Conservation (phyloP, 345 rosid species). For the Citrus trifoliata region DNA sequence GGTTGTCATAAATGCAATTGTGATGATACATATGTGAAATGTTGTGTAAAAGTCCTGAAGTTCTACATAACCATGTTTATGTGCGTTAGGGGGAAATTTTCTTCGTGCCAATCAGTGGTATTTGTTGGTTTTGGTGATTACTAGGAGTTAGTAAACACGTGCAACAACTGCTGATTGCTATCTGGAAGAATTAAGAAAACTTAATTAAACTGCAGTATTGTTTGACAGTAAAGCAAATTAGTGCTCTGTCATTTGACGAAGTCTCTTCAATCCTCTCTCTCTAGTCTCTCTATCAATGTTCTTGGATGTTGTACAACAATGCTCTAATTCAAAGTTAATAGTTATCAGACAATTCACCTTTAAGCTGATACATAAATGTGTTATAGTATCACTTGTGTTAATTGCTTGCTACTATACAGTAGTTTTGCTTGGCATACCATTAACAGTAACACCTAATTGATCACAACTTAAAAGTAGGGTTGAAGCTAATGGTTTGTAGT, state of each 20-base stretch:
- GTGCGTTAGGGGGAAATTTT: background rate
- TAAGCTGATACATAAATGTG: background rate
- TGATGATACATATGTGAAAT: background rate
- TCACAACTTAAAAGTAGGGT: background rate
- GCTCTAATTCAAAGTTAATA: background rate
- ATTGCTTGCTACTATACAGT: background rate
- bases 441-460: background rate
- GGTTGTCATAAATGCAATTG: background rate
- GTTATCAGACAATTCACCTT: background rate
- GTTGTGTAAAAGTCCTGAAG: background rate
- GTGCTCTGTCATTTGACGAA: background rate
- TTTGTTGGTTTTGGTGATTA: background rate
- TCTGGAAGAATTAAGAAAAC: background rate
- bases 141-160: background rate
- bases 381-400: background rate
- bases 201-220: background rate
- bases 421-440: background rate
- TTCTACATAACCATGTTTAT: background rate
- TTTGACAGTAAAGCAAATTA: background rate
- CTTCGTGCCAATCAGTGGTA: background rate
- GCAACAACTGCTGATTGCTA: background rate
- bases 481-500: background rate
- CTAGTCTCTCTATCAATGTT: background rate
- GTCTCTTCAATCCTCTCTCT: background rate
- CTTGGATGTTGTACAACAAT: background rate